Percentiles rank a stretch among this genome's conserved stretches.
These are phyloP conservation scores for Rhizopus arrhizus DNA, from an alignment of 371 early-diverging fungal species.

Conservation along the genomic window DNA sequence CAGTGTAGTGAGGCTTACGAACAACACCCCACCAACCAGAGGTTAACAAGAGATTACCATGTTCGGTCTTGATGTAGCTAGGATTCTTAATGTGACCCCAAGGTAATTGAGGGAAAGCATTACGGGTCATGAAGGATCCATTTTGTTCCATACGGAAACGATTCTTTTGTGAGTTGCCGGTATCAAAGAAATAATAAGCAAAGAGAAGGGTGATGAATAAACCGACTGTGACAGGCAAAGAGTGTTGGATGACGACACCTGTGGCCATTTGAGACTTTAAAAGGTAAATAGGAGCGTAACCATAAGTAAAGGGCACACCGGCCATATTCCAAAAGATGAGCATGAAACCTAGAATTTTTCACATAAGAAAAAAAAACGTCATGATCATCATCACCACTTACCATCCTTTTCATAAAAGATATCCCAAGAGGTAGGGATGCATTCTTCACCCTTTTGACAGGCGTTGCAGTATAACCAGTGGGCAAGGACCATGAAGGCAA, in stretches of 20 bases:
- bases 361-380: background rate
- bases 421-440: constrained; percentile 77
- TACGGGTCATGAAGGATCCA: constrained; percentile 58
- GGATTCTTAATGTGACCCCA: constrained; percentile 72
- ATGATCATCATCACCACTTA: constrained; percentile 19
- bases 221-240: constrained; percentile 41
- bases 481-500: constrained; percentile 73
- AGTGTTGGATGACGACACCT: constrained; percentile 43
- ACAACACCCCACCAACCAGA: constrained; percentile 89
- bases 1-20: constrained; percentile 85
- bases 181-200: constrained; percentile 60
- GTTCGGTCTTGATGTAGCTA: constrained; percentile 73
- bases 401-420: constrained; percentile 63
- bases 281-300: constrained; percentile 58
- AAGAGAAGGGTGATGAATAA: constrained; percentile 42
- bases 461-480: constrained; percentile 76
- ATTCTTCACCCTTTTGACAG: constrained; percentile 79
- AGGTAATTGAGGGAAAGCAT: constrained; percentile 68
- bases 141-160: constrained; percentile 79
- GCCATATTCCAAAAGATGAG: constrained; percentile 65
- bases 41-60: constrained; percentile 76
- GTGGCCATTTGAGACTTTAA: constrained; percentile 51
- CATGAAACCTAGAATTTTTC: constrained; percentile 52
- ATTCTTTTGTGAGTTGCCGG: constrained; percentile 88
- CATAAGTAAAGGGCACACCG: constrained; percentile 66